Percentiles rank a stretch among this genome's conserved stretches.
These are phyloP conservation scores for Scutellaria barbata DNA, from an alignment of 257 asterid species.

Conservation along the genomic window DNA sequence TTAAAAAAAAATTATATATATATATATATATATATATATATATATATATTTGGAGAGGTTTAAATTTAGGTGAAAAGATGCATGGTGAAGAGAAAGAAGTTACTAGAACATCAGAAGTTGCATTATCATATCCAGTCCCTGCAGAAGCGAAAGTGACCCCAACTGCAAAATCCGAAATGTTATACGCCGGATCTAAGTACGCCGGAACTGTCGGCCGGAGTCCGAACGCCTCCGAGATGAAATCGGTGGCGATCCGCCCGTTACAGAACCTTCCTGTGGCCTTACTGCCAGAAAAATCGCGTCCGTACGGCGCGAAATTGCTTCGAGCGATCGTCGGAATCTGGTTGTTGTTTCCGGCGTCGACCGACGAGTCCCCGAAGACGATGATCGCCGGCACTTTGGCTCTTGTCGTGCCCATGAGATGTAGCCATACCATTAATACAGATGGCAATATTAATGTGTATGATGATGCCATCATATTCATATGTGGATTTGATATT, in stretches of 20 bases:
- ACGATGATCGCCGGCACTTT: constrained; percentile 73
- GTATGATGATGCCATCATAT: background rate
- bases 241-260: constrained; percentile 76
- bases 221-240: constrained; percentile 75
- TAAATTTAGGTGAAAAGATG: no score
- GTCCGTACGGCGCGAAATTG: constrained; percentile 81
- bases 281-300: constrained; percentile 66
- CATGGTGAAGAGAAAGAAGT: constrained; percentile 25
- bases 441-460: background rate
- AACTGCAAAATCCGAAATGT: constrained; percentile 65
- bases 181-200: constrained; percentile 77
- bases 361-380: constrained; percentile 92
- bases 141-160: constrained; percentile 97
- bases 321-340: constrained; percentile 70
- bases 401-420: constrained; percentile 27
- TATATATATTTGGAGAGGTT: no score
- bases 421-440: constrained; percentile 1
- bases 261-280: constrained; percentile 88
- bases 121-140: constrained; percentile 84
- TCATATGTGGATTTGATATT: background rate
- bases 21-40: no score
- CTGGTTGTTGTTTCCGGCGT: constrained; percentile 85
- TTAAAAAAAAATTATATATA: no score
- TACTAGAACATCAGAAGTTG: constrained; percentile 79
- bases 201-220: constrained; percentile 73